Evolutionary conservation across 2,329 filamentous ascomycete genomes (phyloP), one percentile per base, ranked within the genome.

Genomic region (Pyrenochaeta sp.): DNA sequence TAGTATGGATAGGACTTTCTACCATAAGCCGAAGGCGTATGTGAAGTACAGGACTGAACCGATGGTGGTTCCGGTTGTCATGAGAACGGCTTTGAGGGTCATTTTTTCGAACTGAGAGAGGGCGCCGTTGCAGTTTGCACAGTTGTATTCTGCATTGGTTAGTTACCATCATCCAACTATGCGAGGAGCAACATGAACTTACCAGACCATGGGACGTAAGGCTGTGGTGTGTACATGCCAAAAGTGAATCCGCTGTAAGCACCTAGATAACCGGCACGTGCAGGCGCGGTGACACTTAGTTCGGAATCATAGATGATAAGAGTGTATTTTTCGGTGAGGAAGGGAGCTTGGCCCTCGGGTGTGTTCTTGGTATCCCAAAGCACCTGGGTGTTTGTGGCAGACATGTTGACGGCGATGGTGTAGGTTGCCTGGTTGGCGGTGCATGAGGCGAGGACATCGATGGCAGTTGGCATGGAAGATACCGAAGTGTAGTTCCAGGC

Each of bases 401-500:
- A 80, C 69, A 81, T 74, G 70, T 87, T 87, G 46, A 74, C 64
- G 11, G 82, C 74, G 46, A 88, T 77, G 14, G 84, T 87, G 65
- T 87, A 87, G 24, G 77, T 81, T 32, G 76, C 75, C 44, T 77
- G 72, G 69, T 86, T 86, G 46, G 74, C 66, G 23, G 76, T 77
- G 74, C 84, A 86, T 8, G 78, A 79, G 2, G 85, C 84, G 29
- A 86, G 69, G 24, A 87, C 77, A 55, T 87, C 82, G 56, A 88
- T 73, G 29, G 76, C 77, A 1, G 76, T 74, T 0, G 85, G 85
- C 0, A 81, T 82, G 13, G 80, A 74, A 14, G 74, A 77, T 17
- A 87, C 72, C 8, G 81, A 84, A 10, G 85, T 88, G 69, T 86
- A 87, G 69, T 88, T 87, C 84, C 85, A 88, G 14, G 75, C 79